These are phyloP conservation scores for Extremus antarcticus DNA, from an alignment of 495 filamentous ascomycete genomes.

Conservation along the genomic window DNA sequence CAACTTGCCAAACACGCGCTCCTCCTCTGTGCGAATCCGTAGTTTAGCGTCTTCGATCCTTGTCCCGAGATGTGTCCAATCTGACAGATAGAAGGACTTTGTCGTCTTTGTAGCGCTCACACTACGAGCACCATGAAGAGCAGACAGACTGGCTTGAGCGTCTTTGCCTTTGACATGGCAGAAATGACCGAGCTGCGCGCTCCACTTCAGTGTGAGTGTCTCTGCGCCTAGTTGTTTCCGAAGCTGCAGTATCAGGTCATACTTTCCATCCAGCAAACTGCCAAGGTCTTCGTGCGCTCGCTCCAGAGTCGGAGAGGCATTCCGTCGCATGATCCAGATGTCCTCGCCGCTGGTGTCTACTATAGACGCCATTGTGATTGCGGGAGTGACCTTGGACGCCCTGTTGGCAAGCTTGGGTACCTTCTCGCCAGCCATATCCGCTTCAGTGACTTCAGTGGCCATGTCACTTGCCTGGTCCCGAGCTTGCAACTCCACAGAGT, in stretches of 20 bases:
- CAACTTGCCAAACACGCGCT: constrained; percentile 56
- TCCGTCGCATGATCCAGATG: constrained; percentile 75
- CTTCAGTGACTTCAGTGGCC: constrained; percentile 52
- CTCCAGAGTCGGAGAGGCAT: constrained; percentile 54
- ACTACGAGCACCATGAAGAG: constrained; percentile 42
- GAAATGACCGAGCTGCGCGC: constrained; percentile 71
- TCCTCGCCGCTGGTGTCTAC: constrained; percentile 37
- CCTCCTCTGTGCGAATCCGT: constrained; percentile 71
- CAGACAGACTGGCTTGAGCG: constrained; percentile 37
- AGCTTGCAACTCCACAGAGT: constrained; percentile 54
- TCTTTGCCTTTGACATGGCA: constrained; percentile 86
- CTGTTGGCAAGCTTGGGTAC: constrained; percentile 1
- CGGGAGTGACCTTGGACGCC: constrained; percentile 2
- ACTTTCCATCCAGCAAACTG: constrained; percentile 46
- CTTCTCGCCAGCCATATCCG: constrained; percentile 35
- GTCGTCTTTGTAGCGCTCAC: constrained; percentile 74
- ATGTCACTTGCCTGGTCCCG: constrained; percentile 10
- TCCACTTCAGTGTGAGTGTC: constrained; percentile 66
- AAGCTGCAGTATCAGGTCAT: constrained; percentile 47
- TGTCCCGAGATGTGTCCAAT: constrained; percentile 72
- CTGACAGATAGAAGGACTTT: constrained; percentile 67
- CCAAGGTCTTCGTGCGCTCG: constrained; percentile 56
- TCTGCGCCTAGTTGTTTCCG: constrained; percentile 38
- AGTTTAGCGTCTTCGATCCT: constrained; percentile 60
- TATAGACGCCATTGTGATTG: constrained; percentile 12